A percentile compares a stretch with the other conserved stretches of the same genome.
Conservation (phyloP, 1,284 basidiomycete species). For the Cystobasidium pallidum region DNA sequence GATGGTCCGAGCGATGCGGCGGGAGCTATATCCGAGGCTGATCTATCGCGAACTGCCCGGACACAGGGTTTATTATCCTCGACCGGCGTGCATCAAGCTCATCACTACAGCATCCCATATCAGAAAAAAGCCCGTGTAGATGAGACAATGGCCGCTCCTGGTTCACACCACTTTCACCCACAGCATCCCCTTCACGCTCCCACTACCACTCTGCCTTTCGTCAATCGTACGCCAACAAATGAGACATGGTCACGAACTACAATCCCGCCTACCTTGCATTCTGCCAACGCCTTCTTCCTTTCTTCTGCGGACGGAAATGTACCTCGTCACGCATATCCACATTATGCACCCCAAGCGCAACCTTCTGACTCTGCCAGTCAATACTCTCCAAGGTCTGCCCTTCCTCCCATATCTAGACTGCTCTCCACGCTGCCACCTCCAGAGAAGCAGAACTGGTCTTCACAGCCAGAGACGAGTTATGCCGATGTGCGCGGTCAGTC, state of each 20-base stretch:
- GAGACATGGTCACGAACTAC: conserved; percentile 18
- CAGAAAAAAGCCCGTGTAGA: conserved; percentile 13
- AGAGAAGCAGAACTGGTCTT: conserved; percentile 1
- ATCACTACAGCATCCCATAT: neutral
- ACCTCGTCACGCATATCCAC: neutral
- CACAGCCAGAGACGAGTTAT: neutral
- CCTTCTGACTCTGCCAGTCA: neutral
- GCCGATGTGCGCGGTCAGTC: neutral
- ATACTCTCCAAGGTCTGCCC: conserved; percentile 1
- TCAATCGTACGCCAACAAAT: neutral
- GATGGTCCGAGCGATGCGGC: neutral
- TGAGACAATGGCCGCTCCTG: neutral
- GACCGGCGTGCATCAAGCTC: neutral
- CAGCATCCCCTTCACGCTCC: neutral
- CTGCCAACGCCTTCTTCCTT: conserved; percentile 20
- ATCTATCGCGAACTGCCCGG: neutral
- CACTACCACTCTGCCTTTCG: neutral
- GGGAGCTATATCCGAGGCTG: neutral
- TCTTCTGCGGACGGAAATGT: neutral
- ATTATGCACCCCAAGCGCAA: neutral
- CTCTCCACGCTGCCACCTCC: conserved; percentile 23
- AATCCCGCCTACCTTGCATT: neutral
- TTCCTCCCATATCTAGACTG: conserved; percentile 40
- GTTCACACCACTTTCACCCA: neutral
- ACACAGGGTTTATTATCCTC: neutral